Evolutionary conservation across 1,284 basidiomycete genomes (phyloP).

Genomic region (Dichomitus squalens): DNA sequence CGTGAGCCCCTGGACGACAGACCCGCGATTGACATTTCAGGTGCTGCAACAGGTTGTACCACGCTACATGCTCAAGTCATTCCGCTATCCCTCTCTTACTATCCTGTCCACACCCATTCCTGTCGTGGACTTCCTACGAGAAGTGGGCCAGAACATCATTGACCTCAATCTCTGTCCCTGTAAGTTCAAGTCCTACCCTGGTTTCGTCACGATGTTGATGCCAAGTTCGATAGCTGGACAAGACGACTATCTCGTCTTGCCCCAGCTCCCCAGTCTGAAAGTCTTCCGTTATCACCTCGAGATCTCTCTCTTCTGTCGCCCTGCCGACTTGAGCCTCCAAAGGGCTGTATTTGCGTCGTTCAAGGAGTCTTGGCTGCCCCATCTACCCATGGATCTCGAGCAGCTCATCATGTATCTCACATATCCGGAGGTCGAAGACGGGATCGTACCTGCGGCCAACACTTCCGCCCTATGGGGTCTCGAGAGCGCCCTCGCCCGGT

Average conservation of each 20-base stretch:
- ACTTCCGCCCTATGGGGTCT: slow-evolving; percentile 2
- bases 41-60: slow-evolving; percentile 1
- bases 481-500: neutral
- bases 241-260: slow-evolving; percentile 5
- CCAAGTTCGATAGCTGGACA: neutral
- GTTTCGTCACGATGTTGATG: neutral
- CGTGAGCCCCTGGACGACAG: neutral
- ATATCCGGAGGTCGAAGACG: neutral
- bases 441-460: neutral
- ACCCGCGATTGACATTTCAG: neutral
- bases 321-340: neutral
- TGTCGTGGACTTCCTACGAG: neutral
- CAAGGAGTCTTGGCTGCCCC: neutral
- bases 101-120: neutral
- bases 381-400: slow-evolving; percentile 8
- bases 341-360: neutral
- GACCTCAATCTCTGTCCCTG: slow-evolving; percentile 2
- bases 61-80: slow-evolving; percentile 3
- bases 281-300: slow-evolving; percentile 4
- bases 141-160: slow-evolving; percentile 6
- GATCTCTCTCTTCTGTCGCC: neutral
- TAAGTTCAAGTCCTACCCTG: neutral
- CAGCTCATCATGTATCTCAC: slow-evolving; percentile 3
- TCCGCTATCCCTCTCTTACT: neutral
- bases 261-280: slow-evolving; percentile 2